Percentiles rank a stretch among this genome's conserved stretches.
phyloP scores from a whole-genome alignment of 2,329 filamentous ascomycete genomes.

The Aspergillus puulaauensis region DNA sequence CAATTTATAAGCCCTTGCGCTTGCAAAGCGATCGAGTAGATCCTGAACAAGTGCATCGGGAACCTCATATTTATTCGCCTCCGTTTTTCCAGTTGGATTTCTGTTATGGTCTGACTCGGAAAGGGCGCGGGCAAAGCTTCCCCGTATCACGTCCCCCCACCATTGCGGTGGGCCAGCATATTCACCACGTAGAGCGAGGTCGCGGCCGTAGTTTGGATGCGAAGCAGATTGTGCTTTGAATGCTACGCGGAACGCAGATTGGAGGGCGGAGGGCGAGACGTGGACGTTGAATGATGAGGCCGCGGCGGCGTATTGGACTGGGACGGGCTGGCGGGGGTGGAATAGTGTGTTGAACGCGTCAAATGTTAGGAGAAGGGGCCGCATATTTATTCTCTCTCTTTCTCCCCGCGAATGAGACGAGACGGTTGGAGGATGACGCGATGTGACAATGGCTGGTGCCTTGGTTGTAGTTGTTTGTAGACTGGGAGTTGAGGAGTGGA shows the following conservation, averaged over 20 bases:
- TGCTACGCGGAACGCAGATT: constrained; percentile 36
- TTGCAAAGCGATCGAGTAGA: constrained; percentile 41
- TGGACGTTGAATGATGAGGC: constrained; percentile 38
- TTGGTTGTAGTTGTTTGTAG: not conserved
- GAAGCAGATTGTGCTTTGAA: constrained; percentile 32
- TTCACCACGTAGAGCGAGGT: constrained; percentile 32
- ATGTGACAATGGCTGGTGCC: not conserved
- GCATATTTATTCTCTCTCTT: constrained; percentile 4
- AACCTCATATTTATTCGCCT: constrained; percentile 20
- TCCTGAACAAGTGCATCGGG: constrained; percentile 34
- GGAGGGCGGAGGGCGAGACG: constrained; percentile 28
- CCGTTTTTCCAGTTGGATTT: not conserved
- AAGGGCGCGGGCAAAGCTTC: constrained; percentile 34
- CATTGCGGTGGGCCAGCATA: constrained; percentile 43
- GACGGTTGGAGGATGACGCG: not conserved
- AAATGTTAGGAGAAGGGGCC: constrained; percentile 43
- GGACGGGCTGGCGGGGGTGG: constrained; percentile 39
- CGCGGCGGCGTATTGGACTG: constrained; percentile 40
- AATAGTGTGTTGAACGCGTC: constrained; percentile 49
- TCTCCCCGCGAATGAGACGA: not conserved
- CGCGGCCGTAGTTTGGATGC: constrained; percentile 47
- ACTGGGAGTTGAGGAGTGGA: not conserved
- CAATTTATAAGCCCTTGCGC: constrained; percentile 39
- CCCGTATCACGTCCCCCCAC: constrained; percentile 45
- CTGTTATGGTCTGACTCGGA: constrained; percentile 2